Percentiles rank a stretch among this genome's conserved stretches.
Conservation (phyloP, 495 filamentous ascomycete genomes). For the Penicillium silybi region DNA sequence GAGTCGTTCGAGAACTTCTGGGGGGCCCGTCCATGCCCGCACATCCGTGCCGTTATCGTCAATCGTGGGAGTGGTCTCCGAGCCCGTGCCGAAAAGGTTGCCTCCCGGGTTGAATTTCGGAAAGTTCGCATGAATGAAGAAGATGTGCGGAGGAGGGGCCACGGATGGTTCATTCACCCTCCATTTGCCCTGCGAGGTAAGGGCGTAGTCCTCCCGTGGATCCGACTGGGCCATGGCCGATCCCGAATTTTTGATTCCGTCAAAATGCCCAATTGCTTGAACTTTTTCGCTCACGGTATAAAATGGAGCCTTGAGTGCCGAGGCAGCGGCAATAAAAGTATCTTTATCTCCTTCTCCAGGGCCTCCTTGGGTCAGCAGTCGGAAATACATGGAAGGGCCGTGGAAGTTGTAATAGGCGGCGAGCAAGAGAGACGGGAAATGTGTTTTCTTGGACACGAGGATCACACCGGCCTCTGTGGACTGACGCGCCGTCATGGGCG, state of each 20-base stretch:
- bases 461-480: conserved; percentile 56
- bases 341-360: conserved; percentile 64
- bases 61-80: conserved; percentile 38
- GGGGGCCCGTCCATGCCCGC: conserved; percentile 39
- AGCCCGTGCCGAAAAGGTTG: conserved; percentile 37
- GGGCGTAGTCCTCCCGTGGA: conserved; percentile 40
- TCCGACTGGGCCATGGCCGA: conserved; percentile 47
- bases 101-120: conserved; percentile 52
- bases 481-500: conserved; percentile 36
- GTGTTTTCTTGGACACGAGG: conserved; percentile 53
- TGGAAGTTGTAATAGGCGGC: conserved; percentile 62
- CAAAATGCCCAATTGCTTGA: conserved; percentile 36
- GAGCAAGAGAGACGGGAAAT: conserved; percentile 50
- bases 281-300: conserved; percentile 49
- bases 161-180: conserved; percentile 35
- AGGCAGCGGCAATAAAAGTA: conserved; percentile 55
- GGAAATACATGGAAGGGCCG: conserved; percentile 56
- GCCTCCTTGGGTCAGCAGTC: conserved; percentile 52
- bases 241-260: conserved; percentile 27
- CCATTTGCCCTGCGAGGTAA: conserved; percentile 34
- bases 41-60: conserved; percentile 35
- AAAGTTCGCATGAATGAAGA: conserved; percentile 54
- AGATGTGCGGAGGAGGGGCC: conserved; percentile 30
- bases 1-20: conserved; percentile 35
- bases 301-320: conserved; percentile 44